Base-by-base conservation (phyloP, 116 monocot species). In the Thalassia testudinum region DNA sequence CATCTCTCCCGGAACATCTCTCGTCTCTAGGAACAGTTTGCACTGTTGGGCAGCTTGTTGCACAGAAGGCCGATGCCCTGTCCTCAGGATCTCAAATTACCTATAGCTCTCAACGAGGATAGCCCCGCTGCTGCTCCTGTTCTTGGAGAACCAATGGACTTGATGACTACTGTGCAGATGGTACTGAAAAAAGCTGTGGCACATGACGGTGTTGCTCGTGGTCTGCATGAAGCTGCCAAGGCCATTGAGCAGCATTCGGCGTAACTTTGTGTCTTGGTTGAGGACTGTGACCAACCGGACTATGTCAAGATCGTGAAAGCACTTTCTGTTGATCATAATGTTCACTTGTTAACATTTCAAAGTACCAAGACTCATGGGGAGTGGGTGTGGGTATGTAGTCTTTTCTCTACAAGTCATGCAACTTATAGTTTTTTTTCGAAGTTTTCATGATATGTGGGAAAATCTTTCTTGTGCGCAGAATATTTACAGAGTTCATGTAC, bases 241-340 rank as follows among this genome's bases (percentile, higher is more conserved):
- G 82, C 74, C 22, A 78, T 87, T 37, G 87, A 87, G 65, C 81
- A 87, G 67, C 87, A 87, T 57, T 53, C 70, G 12, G 87, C 82
- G 12, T 82, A 87, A 57, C 78, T 87, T 1, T 87, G 82, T 43
- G 42, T 87, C 12, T 54, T 82, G 22, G 87, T 82, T 10, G 82
- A 87, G 59, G 82, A 82, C 48, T 87, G 87, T 23, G 62, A 87
- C 70, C 87, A 87, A 29, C 78, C 87, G 0, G 87, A 87, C 56
- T 82, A 87, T 65, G 82, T 82, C 11, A 82, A 87, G 61, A 58
- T 87, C 28, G 75, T 87, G 24, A 87, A 82, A 56, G 78, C 82
- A 15, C 75, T 87, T 1, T 86, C 78, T 50, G 75, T 66, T 16
- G 86, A 86, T 29, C 86, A 86, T 59, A 86, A 86, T 61, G 81